phyloP scores from a whole-genome alignment of 192 early-diverging fungal species.

The Backusella morwellensis region DNA sequence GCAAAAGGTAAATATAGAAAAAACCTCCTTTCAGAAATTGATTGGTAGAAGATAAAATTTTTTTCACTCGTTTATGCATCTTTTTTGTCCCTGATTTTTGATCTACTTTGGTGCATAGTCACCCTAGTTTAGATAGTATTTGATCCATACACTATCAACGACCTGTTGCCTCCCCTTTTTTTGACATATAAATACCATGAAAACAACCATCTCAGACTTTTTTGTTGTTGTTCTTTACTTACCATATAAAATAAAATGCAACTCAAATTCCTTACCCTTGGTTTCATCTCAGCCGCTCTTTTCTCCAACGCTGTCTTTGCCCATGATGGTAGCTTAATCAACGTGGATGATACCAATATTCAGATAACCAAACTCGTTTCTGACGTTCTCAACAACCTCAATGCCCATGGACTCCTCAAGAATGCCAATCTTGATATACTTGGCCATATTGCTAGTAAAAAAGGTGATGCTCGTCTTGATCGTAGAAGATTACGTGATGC shows the following conservation, averaged over 20 bases:
- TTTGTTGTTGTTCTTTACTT: conserved; percentile 6
- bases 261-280: background rate
- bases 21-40: background rate
- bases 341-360: background rate
- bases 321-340: background rate
- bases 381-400: background rate
- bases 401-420: background rate
- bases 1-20: background rate
- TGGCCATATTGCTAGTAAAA: background rate
- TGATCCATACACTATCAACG: background rate
- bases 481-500: background rate
- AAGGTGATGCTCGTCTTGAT: background rate
- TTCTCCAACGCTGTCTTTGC: background rate
- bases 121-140: background rate
- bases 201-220: background rate
- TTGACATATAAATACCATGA: background rate
- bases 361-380: background rate
- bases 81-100: background rate
- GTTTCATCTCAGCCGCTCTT: background rate
- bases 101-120: background rate
- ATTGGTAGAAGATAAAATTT: background rate
- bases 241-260: background rate
- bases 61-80: background rate
- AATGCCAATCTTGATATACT: background rate
- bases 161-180: background rate